Conservation (phyloP, 2,329 filamentous ascomycete genomes). For the Fragosphaeria purpurea region DNA sequence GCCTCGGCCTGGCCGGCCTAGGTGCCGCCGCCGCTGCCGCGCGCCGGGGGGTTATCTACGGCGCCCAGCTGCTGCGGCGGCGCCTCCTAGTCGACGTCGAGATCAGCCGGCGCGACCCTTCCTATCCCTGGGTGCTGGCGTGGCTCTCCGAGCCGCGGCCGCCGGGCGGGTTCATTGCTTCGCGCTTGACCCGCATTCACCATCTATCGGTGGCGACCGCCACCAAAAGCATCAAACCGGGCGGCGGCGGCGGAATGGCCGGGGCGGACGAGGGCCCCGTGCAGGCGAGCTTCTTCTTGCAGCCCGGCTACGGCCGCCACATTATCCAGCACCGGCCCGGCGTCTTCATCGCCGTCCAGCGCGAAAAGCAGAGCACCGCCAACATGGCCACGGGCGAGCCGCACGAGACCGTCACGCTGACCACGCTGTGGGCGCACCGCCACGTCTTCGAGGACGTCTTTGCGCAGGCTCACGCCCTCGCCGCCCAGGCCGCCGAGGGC, state of each 20-base stretch:
- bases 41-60: slow-evolving; percentile 64
- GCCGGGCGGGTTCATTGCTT: slow-evolving; percentile 47
- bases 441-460: slow-evolving; percentile 88
- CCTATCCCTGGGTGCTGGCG: slow-evolving; percentile 86
- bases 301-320: slow-evolving; percentile 84
- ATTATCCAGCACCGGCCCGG: slow-evolving; percentile 70
- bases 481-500: slow-evolving; percentile 71
- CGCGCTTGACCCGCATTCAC: slow-evolving; percentile 48
- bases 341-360: slow-evolving; percentile 77
- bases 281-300: slow-evolving; percentile 73
- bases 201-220: slow-evolving; percentile 48
- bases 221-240: slow-evolving; percentile 41
- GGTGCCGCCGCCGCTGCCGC: slow-evolving; percentile 73
- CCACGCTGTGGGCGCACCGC: slow-evolving; percentile 80
- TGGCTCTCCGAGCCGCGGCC: slow-evolving; percentile 85
- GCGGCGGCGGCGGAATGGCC: slow-evolving; percentile 45
- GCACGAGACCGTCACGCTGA: slow-evolving; percentile 88
- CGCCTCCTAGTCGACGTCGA: slow-evolving; percentile 92
- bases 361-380: slow-evolving; percentile 76
- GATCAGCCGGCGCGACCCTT: slow-evolving; percentile 86
- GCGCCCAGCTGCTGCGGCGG: slow-evolving; percentile 64
- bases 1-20: slow-evolving; percentile 83
- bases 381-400: slow-evolving; percentile 77
- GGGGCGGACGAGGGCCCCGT: slow-evolving; percentile 51
- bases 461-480: slow-evolving; percentile 71